These are phyloP conservation scores for Talaromyces wortmannii DNA, from an alignment of 495 filamentous ascomycete genomes.

Conservation along the genomic window DNA sequence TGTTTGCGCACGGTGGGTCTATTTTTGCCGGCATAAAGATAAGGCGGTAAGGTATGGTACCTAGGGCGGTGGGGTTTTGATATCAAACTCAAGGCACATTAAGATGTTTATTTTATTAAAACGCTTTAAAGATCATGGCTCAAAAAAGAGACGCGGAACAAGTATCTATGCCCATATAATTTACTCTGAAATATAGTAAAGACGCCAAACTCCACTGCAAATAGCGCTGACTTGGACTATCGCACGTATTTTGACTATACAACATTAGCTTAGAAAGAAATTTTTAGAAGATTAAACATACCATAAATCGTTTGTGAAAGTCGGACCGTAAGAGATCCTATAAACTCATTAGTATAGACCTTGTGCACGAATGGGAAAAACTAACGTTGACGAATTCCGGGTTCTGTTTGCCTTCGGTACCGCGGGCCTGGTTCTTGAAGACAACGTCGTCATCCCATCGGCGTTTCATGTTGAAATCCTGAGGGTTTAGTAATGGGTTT, in stretches of 20 bases:
- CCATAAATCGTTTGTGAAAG: slow-evolving; percentile 98
- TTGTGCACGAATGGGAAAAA: not conserved
- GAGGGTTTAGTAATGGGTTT: slow-evolving; percentile 80
- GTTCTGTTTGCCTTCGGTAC: slow-evolving; percentile 86
- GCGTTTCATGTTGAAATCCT: slow-evolving; percentile 37
- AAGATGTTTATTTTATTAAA: not conserved
- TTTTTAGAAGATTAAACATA: slow-evolving; percentile 27
- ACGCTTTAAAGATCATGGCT: not conserved
- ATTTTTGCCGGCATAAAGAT: not conserved
- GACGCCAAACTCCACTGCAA: not conserved
- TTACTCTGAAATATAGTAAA: not conserved
- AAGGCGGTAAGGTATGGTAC: not conserved
- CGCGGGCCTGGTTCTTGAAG: slow-evolving; percentile 96
- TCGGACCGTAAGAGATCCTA: slow-evolving; percentile 89
- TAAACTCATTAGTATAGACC: slow-evolving; percentile 13
- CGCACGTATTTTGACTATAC: slow-evolving; percentile 63
- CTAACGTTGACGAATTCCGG: slow-evolving; percentile 95
- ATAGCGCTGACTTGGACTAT: slow-evolving; percentile 17
- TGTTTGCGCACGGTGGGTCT: not conserved
- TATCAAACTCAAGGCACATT: no score
- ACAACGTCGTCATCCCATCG: slow-evolving; percentile 99
- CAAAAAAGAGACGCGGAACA: not conserved
- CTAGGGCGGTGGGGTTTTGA: not conserved
- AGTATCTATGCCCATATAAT: not conserved
- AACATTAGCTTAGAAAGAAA: slow-evolving; percentile 15